A percentile compares a stretch with the other conserved stretches of the same genome.
phyloP scores from a whole-genome alignment of 1,139 yeast species.

The Saccharomyces hybrid region DNA sequence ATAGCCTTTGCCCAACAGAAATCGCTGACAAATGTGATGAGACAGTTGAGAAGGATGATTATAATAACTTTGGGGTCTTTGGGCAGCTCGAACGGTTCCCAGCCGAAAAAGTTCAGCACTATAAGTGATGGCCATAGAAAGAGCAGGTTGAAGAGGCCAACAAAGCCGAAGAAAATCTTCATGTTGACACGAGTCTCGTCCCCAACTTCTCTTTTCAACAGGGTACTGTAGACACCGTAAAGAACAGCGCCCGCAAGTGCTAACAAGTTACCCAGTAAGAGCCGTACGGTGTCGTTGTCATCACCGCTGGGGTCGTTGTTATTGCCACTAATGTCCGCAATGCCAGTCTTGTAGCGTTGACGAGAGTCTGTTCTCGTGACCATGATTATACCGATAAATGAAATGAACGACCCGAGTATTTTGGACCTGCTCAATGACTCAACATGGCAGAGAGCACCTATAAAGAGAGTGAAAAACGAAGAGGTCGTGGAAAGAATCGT shows the following conservation, averaged over 20 bases:
- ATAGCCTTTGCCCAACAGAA: conserved; percentile 93
- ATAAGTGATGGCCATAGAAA: conserved; percentile 72
- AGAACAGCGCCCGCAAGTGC: conserved; percentile 80
- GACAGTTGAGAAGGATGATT: conserved; percentile 54
- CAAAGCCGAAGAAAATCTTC: conserved; percentile 83
- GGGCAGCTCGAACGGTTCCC: conserved; percentile 68
- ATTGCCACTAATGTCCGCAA: conserved; percentile 3
- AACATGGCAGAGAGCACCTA: conserved; percentile 62
- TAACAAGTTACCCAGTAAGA: conserved; percentile 62
- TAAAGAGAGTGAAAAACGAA: conserved; percentile 74
- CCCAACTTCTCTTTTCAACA: conserved; percentile 61
- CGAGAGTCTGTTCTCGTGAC: conserved; percentile 54
- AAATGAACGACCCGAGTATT: conserved; percentile 55
- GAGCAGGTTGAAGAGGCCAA: conserved; percentile 69
- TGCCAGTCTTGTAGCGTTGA: conserved; percentile 5
- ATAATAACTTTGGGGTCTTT: conserved; percentile 42
- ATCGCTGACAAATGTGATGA: conserved; percentile 74
- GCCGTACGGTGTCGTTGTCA: conserved; percentile 32
- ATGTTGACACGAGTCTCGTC: conserved; percentile 70
- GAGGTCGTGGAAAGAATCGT: conserved; percentile 84
- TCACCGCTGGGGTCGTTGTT: conserved; percentile 16
- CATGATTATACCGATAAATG: conserved; percentile 67
- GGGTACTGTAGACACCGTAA: conserved; percentile 79
- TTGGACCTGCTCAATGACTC: conserved; percentile 60
- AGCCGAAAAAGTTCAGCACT: conserved; percentile 48